Base-by-base conservation (phyloP, 306 rosid genomes). In the Castanea sativa region DNA sequence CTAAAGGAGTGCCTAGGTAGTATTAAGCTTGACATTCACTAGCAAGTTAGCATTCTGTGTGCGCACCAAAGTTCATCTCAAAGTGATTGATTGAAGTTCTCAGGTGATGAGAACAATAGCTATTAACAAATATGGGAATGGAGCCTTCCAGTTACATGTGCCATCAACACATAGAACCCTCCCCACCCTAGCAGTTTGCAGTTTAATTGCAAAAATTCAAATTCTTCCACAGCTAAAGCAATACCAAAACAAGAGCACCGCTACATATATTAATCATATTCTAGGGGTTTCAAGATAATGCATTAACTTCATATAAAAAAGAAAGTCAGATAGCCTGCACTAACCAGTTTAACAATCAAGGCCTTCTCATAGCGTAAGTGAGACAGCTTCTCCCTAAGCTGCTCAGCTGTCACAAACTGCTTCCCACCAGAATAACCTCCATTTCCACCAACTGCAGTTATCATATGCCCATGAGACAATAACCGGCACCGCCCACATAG, bases 361-460 rank as follows among this genome's bases (percentile, higher is more conserved):
- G 90, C 95, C 81, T 87, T 94, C 92, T 90, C 84, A 69, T 80
- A 68, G 18, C 97, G 92, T 81, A 94, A 80, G 81, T 92, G 93
- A 58, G 95, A 80, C 71, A 94, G 87, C 84, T 94, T 92, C 68
- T 91, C 86, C 10, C 99, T 90, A 53, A 92, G 99, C 76, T 94
- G 89, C 80, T 92, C 99, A 0, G 99, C 97, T 5, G 87, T 86
- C 38, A 94, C 52, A 74, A 94, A 92, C 67, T 86, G 89, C 73
- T 90, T 94, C 33, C 97, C 98, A 13, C 97, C 99, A 23, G 91
- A 51, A 80, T 94, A 94, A 45, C 99, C 99, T 43, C 97, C 99
- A 73, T 94, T 95, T 63, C 99, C 99, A 41, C 99, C 97, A 73
- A 94, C 99, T 6, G 97, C 97, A 55, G 99, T 92, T 82, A 92